Evolutionary conservation across 495 filamentous ascomycete genomes (phyloP), one percentile per base, ranked within the genome.

Genomic region (Penicillium canescens): DNA sequence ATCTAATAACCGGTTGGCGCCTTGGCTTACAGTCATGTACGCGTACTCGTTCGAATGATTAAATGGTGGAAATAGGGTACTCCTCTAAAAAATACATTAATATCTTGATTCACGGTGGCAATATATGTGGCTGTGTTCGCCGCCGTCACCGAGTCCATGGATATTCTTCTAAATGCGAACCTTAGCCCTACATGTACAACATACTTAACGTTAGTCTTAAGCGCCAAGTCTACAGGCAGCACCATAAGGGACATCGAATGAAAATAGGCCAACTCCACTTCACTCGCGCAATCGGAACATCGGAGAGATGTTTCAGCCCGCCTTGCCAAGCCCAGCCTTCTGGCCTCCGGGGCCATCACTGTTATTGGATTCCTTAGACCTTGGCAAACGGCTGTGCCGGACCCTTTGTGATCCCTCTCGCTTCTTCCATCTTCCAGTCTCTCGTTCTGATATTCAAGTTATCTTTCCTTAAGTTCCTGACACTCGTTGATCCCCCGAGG

Each of bases 21-120:
- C 48, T 50, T 50, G 48, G 48, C 28, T n/a, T 11, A 20, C 18
- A 36, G 45, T 20, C 45, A 49, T 37, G 21, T 40, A 49, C 46
- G 46, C 14, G 46, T 46, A 23, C 43, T 31, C 28, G 9, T 31
- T 31, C 9, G 28, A 31, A 31, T 7, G 4, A 31, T 31, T 10
- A 7, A 31, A 31, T 31, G 28, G 0, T 31, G 28, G 4, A 0
- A 31, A 31, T 31, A 31, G 28, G 5, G 28, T 31, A 24, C 6
- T 10, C 28, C 8, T 31, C 9, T 8, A 2, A 7, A 31, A 31
- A 31, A 31, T 10, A 7, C 2, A 31, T 7, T 31, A 2, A 7
- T 31, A 10, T 7, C 28, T 31, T 5, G 24, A 2, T 9, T 7
- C 28, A 31, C 2, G 28, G 28, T 31, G 6, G 28, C 28, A 31